These are phyloP conservation scores for Neofusicoccum ribis DNA, from an alignment of 2,329 filamentous ascomycete genomes.

Conservation along the genomic window DNA sequence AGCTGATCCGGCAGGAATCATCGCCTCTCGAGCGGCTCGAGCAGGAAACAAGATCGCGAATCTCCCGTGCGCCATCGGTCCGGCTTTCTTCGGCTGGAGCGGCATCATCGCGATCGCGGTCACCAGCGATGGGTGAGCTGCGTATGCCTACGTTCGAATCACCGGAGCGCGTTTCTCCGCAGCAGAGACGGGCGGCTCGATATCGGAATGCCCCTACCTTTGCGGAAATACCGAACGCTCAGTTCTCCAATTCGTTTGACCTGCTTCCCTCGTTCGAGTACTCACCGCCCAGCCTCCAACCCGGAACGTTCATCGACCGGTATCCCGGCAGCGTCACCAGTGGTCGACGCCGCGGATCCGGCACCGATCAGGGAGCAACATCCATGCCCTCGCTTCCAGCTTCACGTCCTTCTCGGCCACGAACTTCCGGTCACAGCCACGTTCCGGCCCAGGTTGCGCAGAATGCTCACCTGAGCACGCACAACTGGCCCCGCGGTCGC, in stretches of 20 bases:
- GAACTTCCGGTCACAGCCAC: conserved; percentile 10
- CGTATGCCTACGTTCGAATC: conserved; percentile 20
- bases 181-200: conserved; percentile 8
- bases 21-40: conserved; percentile 19
- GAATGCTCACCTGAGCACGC: background rate
- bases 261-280: conserved; percentile 13
- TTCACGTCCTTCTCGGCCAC: conserved; percentile 7
- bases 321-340: conserved; percentile 1
- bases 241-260: conserved; percentile 12
- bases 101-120: conserved; percentile 10
- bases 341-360: conserved; percentile 3
- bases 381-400: conserved; percentile 20
- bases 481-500: background rate
- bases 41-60: conserved; percentile 9
- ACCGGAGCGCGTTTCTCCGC: conserved; percentile 16
- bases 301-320: conserved; percentile 13
- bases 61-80: conserved; percentile 6
- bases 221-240: conserved; percentile 12
- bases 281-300: conserved; percentile 10
- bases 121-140: background rate
- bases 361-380: conserved; percentile 3
- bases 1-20: conserved; percentile 7
- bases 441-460: conserved; percentile 3
- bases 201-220: conserved; percentile 13
- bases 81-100: background rate